These are phyloP conservation scores for Trichophyton equinum DNA, from an alignment of 2,329 filamentous ascomycete genomes.

Conservation along the genomic window DNA sequence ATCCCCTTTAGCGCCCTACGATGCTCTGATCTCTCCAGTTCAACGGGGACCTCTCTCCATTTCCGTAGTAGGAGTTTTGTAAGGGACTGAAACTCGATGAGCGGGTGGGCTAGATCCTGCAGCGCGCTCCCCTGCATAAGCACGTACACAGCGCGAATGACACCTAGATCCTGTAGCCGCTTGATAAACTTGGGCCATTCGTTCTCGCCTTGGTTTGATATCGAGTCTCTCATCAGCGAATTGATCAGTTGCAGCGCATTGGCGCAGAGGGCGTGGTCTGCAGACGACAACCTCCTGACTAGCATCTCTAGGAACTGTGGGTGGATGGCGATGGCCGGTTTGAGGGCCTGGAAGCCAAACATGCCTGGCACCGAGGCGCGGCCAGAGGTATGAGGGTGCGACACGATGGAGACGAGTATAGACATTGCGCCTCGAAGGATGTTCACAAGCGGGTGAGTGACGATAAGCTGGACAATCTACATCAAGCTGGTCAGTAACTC, in stretches of 20 bases:
- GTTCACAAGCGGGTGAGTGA: constrained; percentile 91
- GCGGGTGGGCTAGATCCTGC: constrained; percentile 76
- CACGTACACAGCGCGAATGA: constrained; percentile 81
- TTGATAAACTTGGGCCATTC: constrained; percentile 97
- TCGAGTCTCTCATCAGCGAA: constrained; percentile 80
- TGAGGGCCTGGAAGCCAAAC: constrained; percentile 82
- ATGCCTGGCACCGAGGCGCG: constrained; percentile 42
- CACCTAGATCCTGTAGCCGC: constrained; percentile 76
- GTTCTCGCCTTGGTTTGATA: constrained; percentile 61
- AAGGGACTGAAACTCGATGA: constrained; percentile 84
- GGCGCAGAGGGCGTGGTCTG: constrained; percentile 88
- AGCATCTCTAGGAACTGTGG: constrained; percentile 92
- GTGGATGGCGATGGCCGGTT: constrained; percentile 80
- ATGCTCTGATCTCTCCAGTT: constrained; percentile 79
- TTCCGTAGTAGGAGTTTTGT: constrained; percentile 78
- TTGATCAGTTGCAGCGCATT: constrained; percentile 95
- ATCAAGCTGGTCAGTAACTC: background rate
- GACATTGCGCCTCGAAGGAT: constrained; percentile 95
- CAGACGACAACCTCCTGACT: constrained; percentile 79
- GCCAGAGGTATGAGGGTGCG: constrained; percentile 57
- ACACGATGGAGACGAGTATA: constrained; percentile 84
- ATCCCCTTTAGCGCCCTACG: constrained; percentile 73
- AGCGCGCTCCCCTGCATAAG: constrained; percentile 91
- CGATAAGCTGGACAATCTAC: constrained; percentile 77
- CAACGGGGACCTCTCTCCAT: constrained; percentile 75